Conservation (phyloP, 345 rosid genomes). For the Turritis glabra region DNA sequence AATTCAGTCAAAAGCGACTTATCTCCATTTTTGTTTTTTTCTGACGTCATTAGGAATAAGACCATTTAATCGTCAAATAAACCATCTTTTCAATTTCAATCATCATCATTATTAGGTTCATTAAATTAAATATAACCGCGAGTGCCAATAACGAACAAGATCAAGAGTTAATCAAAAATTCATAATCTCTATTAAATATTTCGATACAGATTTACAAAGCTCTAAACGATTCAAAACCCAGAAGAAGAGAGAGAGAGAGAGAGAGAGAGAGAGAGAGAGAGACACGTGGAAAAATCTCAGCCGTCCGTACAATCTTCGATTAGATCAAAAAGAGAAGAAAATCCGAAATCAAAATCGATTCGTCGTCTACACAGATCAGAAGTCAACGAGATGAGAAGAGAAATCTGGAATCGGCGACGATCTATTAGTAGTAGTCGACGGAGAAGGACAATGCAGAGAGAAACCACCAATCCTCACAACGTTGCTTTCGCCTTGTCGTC, state of each 20-base stretch:
- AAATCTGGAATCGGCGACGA: constrained; percentile 34
- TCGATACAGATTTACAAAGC: constrained; percentile 24
- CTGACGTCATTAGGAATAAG: background rate
- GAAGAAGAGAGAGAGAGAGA: background rate
- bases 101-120: background rate
- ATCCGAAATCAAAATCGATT: background rate
- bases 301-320: constrained; percentile 2
- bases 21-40: too few species aligned
- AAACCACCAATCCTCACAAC: constrained; percentile 30
- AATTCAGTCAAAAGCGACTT: background rate
- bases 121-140: too few species aligned
- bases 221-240: background rate
- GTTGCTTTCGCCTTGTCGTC: constrained; percentile 21
- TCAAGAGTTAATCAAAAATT: background rate
- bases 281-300: constrained; percentile 15
- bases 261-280: too few species aligned
- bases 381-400: constrained; percentile 41
- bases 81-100: background rate
- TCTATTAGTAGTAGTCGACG: constrained; percentile 18
- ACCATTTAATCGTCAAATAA: background rate
- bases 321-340: background rate
- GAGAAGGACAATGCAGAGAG: constrained; percentile 32
- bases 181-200: constrained; percentile 5
- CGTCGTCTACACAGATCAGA: constrained; percentile 9
- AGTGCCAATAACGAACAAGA: too few species aligned